A percentile compares a stretch with the other conserved stretches of the same genome.
Conservation (phyloP, 495 filamentous ascomycete genomes). For the Mycothermus thermophilus region DNA sequence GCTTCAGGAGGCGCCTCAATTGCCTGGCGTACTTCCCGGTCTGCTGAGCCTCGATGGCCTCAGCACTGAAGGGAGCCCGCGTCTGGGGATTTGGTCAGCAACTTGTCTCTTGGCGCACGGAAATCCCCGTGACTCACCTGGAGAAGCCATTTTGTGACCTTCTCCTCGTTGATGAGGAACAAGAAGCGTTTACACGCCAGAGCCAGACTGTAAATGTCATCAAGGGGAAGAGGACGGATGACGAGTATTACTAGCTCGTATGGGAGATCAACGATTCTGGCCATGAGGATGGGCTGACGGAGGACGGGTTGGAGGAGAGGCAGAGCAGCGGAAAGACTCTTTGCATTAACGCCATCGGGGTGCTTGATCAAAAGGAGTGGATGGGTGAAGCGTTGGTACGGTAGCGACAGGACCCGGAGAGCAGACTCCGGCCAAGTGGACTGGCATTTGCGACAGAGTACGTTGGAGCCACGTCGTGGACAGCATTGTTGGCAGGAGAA, state of each 20-base stretch:
- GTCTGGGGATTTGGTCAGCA: constrained; percentile 27
- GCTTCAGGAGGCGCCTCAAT: constrained; percentile 44
- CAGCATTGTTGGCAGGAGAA: too few species aligned
- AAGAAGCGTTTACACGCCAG: constrained; percentile 40
- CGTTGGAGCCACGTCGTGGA: too few species aligned
- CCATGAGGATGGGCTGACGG: constrained; percentile 11
- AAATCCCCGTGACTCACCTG: constrained; percentile 30
- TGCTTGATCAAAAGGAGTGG: too few species aligned
- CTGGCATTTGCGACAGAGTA: too few species aligned
- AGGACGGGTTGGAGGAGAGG: background rate
- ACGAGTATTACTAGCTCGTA: constrained; percentile 53
- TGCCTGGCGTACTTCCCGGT: constrained; percentile 40
- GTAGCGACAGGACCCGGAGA: too few species aligned
- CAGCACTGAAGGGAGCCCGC: constrained; percentile 40
- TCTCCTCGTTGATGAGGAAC: constrained; percentile 42
- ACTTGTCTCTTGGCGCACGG: background rate
- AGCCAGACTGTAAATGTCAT: constrained; percentile 36
- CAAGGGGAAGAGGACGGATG: constrained; percentile 36
- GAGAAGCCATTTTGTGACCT: constrained; percentile 45
- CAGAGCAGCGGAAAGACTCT: background rate
- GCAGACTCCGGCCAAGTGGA: too few species aligned
- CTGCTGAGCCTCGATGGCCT: constrained; percentile 40
- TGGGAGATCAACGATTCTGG: constrained; percentile 31
- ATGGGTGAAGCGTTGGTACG: too few species aligned
- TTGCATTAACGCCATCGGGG: too few species aligned